A percentile compares a stretch with the other conserved stretches of the same genome.
These are phyloP conservation scores for Pseudotulostoma volvatum DNA, from an alignment of 495 filamentous ascomycete species.

Conservation along the genomic window DNA sequence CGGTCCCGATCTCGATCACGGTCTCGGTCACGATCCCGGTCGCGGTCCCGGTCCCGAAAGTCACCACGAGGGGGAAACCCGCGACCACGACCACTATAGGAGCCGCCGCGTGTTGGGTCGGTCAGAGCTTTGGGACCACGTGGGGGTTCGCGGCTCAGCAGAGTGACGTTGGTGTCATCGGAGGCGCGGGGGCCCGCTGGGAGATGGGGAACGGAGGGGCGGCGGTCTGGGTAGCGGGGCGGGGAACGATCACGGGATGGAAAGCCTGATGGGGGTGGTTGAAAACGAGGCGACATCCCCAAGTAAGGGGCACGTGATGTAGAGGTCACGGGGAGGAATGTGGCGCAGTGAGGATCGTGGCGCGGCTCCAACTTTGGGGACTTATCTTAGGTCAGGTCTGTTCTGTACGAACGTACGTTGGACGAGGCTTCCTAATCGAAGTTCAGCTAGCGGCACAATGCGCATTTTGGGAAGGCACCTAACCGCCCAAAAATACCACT, in stretches of 20 bases:
- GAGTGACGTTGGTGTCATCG: constrained; percentile 21
- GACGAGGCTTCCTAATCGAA: no score
- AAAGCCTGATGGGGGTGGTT: constrained; percentile 31
- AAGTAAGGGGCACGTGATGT: no score
- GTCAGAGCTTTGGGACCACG: constrained; percentile 54
- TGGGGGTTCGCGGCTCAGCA: constrained; percentile 41
- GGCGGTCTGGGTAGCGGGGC: constrained; percentile 28
- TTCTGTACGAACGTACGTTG: no score
- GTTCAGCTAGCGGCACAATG: no score
- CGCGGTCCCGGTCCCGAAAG: constrained; percentile 22
- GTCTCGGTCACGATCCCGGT: constrained; percentile 20
- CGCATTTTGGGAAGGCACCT: no score
- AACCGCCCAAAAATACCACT: no score
- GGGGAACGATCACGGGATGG: constrained; percentile 33
- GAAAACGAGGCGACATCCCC: constrained; percentile 34
- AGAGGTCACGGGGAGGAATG: no score
- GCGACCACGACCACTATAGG: constrained; percentile 22
- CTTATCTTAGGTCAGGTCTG: no score
- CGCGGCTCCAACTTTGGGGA: no score
- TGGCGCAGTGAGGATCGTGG: no score
- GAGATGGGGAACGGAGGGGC: constrained; percentile 8
- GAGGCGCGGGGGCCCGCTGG: constrained; percentile 23
- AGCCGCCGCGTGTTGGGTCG: constrained; percentile 42
- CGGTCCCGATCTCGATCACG: constrained; percentile 21
- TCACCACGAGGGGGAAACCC: constrained; percentile 22